phyloP scores from a whole-genome alignment of 208 protist species.

The Giardia duodenalis region DNA sequence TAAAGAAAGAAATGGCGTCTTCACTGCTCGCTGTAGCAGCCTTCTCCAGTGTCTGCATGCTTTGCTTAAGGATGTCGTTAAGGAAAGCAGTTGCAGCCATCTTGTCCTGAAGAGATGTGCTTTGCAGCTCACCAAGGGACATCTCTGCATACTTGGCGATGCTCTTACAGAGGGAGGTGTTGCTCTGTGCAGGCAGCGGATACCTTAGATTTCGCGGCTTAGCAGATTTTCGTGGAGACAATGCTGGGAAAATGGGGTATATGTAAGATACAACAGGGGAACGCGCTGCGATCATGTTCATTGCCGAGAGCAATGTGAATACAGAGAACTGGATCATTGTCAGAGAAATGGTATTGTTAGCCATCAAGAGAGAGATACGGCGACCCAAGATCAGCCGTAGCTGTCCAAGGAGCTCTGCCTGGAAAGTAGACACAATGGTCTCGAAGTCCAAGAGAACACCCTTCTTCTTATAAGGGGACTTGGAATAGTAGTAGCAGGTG shows the following conservation, averaged over 20 bases:
- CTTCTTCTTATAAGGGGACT: not conserved
- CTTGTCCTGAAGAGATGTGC: not conserved
- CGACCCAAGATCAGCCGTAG: not conserved
- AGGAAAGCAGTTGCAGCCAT: not conserved
- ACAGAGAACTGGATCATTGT: no score
- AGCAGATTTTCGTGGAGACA: no score
- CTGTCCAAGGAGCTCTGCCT: not conserved
- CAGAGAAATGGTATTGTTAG: no score
- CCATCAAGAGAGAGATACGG: not conserved
- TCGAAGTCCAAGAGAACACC: not conserved
- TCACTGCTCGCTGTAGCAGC: not conserved
- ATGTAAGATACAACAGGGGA: not conserved
- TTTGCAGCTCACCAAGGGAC: not conserved
- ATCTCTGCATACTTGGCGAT: not conserved
- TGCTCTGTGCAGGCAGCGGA: no score
- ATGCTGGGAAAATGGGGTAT: not conserved
- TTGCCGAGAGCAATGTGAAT: not conserved
- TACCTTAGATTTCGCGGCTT: no score
- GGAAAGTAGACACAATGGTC: not conserved
- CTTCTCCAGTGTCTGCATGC: not conserved
- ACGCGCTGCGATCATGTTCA: not conserved
- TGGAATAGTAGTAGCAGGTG: not conserved
- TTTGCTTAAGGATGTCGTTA: not conserved
- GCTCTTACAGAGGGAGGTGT: not conserved
- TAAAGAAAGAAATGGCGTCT: not conserved